Evolutionary conservation across 2,329 filamentous ascomycete genomes (phyloP), one percentile per base, ranked within the genome.

Genomic region (Xylaria hypoxylon): DNA sequence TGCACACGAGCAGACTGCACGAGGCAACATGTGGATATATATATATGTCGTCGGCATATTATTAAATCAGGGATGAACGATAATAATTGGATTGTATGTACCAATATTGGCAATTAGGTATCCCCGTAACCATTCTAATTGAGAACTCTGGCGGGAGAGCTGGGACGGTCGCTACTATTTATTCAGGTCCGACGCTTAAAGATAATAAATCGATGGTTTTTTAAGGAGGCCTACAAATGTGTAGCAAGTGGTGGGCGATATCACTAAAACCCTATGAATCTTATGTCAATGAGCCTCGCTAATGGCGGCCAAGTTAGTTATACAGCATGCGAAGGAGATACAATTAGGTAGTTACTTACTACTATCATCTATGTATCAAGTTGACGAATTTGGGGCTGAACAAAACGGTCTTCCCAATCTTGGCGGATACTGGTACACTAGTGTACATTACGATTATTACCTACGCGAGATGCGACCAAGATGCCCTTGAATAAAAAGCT

Each of bases 381-480:
- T 38, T 38, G 35, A 38, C 35, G 13, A 35, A 45, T 55, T 28
- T 63, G 60, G 60, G 50, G 56, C 56, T 65, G 62, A 62, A 62
- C 19, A 55, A 28, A 55, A 44, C 28, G 55, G 44, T 56, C 26
- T 60, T 6, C 31, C 33, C 38, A 53, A 22, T 42, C 51, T 52
- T 50, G 50, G 65, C 52, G 59, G 42, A 35, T 26, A 52, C 52
- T 19, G 38, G 57, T 45, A 38, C 57, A 59, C 48, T 38, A 38
- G 35, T 38, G 13, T 15, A 15, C 22, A 55, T 22, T 33, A 56
- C 35, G 26, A 33, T 47, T 48, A 33, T 47, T 48, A 53, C 35
- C 59, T 59, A 62, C 53, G 58, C 53, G 26, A 67, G 59, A 59
- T 62, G 52, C 61, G 59, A 62, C 58, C 51, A 55, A 55, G 53